These are phyloP conservation scores for Vigna radiata DNA, from an alignment of 306 rosid species.

Conservation along the genomic window DNA sequence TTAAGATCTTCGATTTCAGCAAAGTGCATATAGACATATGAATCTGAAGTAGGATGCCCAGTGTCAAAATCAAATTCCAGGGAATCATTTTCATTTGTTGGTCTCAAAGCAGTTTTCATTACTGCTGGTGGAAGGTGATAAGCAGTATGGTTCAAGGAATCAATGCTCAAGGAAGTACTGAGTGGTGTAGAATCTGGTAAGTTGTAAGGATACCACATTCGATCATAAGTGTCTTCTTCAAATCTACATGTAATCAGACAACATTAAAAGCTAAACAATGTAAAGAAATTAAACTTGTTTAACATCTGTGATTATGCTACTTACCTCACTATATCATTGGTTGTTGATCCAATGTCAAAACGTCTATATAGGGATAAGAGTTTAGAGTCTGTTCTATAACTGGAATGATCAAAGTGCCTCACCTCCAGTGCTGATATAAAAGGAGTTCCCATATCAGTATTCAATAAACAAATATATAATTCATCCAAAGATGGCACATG, in stretches of 20 bases:
- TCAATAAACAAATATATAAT: conserved; percentile 51
- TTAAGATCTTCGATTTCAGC: conserved; percentile 52
- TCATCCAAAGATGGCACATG: conserved; percentile 46
- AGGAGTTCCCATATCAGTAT: conserved; percentile 55
- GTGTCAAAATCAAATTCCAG: conserved; percentile 33
- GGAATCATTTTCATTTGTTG: conserved; percentile 18
- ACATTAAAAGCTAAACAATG: background rate
- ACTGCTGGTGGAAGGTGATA: conserved; percentile 48
- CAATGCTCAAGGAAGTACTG: conserved; percentile 26
- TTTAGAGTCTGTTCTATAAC: conserved; percentile 22
- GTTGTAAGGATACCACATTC: conserved; percentile 54
- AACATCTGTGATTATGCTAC: conserved; percentile 11
- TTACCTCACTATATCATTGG: conserved; percentile 49
- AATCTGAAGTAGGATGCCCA: conserved; percentile 27
- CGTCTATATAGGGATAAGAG: conserved; percentile 40
- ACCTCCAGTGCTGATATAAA: conserved; percentile 65
- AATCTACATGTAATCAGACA: conserved; percentile 45
- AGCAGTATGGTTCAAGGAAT: background rate
- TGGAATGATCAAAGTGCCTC: conserved; percentile 47
- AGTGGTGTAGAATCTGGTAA: background rate
- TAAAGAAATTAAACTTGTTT: background rate
- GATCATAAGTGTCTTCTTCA: conserved; percentile 52
- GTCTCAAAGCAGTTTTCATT: conserved; percentile 48
- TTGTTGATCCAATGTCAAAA: conserved; percentile 48
- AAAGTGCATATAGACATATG: conserved; percentile 59